Evolutionary conservation across 2,329 filamentous ascomycete species (phyloP), one percentile per base, ranked within the genome.

Genomic region (Dichotomopilus funicola): DNA sequence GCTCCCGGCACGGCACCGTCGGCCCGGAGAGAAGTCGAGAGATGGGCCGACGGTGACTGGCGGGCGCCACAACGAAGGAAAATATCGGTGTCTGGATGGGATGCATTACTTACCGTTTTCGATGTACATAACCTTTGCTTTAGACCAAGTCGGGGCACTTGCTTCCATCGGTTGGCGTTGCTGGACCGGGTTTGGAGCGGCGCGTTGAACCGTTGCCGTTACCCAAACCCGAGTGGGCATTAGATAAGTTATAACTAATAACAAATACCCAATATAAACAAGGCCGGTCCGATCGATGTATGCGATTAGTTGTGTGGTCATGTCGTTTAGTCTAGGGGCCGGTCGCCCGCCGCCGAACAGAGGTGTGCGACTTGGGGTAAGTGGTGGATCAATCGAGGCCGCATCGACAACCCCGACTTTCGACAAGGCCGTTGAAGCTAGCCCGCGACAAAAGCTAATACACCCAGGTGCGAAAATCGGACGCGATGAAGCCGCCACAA

Each of bases 191-290:
- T 42, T 52, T 8, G 10, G 50, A 51, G 46, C 27, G 46, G 34
- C 48, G 49, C 51, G 58, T 57, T 58, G 59, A 60, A 51, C 36
- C 51, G 52, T 46, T 19, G 52, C 49, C 36, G 54, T 45, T 33
- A 27, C 34, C 27, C 42, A 35, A 7, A 33, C 41, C 48, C 46
- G 51, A 43, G 37, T 13, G 52, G 52, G 53, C 52, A 54, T 59
- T 61, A 60, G 50, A 55, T 57, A 55, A 46, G 13, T 37, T 11
- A 10, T 51, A 45, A 42, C 50, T 57, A 59, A 57, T 59, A 57
- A 13, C 31, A 53, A 55, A 55, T 53, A 55, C 49, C 47, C 52
- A 37, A 42, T 42, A 42, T 37, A 3, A 54, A 31, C 31, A 59
- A 48, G 40, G 31, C 57, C 35, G 48, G 49, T 37, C n/a, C 36